Base-by-base conservation (phyloP, 805 yeast species). In the Metschnikowia picachoensis region DNA sequence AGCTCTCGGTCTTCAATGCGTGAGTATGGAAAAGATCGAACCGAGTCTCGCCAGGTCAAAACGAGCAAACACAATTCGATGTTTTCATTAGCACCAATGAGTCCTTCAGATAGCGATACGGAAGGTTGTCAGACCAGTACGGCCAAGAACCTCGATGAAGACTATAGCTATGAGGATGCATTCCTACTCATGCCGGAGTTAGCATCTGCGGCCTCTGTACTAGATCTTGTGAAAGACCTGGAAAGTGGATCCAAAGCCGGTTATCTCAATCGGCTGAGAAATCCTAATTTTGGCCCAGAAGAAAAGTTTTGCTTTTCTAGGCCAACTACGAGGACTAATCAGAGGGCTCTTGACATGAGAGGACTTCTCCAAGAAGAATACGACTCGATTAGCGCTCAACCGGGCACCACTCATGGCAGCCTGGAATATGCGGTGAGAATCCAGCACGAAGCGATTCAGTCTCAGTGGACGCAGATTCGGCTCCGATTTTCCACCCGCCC, bases 401-500 rank as follows among this genome's bases (percentile, higher is more conserved):
- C 4, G 9, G 16, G 28, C 9, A 13, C 28, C 4, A n/a, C 17
- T 37, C 11, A 30, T 30, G 33, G 42, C 28, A 30, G 31, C n/a
- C 50, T 49, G 46, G 57, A 56, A 30, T 60, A 64, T 46, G 51
- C 57, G 25, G 57, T 60, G 38, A 64, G 59, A 40, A 68, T 68
- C 25, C 73, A 68, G 45, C 62, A 70, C 50, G 74, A 71, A 48
- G 62, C 65, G 2, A 54, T 71, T 5, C 47, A 56, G 35, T 59
- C 66, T 2, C 71, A 71, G 41, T 71, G 70, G 57, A 68, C 64
- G 6, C 62, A 64, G 12, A 66, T 71, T 11, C 50, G 74, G 31
- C 56, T 68, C 14, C 53, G 75, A 30, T 71, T 68, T 38, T 55
- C 64, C 13, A 56, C 37, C 34, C 15, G 41, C 9, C 33, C 39